Conservation (phyloP, 2,329 filamentous ascomycete genomes). For the Trichoderma koningiopsis region DNA sequence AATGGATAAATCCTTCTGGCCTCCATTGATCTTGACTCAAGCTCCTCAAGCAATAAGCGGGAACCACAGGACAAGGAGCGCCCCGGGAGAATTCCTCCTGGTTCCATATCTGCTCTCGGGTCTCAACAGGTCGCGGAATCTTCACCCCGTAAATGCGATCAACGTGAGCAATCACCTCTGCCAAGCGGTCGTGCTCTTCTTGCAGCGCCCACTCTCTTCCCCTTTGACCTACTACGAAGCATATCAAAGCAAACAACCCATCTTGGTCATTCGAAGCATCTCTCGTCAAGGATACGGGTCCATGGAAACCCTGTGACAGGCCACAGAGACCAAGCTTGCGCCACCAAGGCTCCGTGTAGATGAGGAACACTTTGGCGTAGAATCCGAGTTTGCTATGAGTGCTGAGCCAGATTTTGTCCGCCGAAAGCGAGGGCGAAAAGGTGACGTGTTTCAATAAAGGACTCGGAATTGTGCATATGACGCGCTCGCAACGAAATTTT, state of each 20-base stretch:
- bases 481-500: neutral
- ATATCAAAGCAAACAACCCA: slow-evolving; percentile 41
- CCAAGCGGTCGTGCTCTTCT: slow-evolving; percentile 33
- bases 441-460: slow-evolving; percentile 28
- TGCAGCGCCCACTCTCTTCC: slow-evolving; percentile 32
- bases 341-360: slow-evolving; percentile 41
- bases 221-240: slow-evolving; percentile 44
- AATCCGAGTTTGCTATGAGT: slow-evolving; percentile 44
- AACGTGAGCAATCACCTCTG: slow-evolving; percentile 41
- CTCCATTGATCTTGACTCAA: slow-evolving; percentile 37
- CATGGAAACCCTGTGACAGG: slow-evolving; percentile 27
- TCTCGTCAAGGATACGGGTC: slow-evolving; percentile 44
- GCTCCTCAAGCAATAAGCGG: slow-evolving; percentile 36
- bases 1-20: slow-evolving; percentile 47
- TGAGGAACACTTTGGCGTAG: slow-evolving; percentile 47
- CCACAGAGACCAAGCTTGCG: slow-evolving; percentile 33
- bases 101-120: slow-evolving; percentile 25
- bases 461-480: slow-evolving; percentile 1
- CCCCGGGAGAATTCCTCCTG: slow-evolving; percentile 39
- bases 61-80: slow-evolving; percentile 39
- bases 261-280: slow-evolving; percentile 42
- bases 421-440: slow-evolving; percentile 36
- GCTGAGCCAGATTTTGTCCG: slow-evolving; percentile 39
- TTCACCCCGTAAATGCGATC: slow-evolving; percentile 27
- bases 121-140: slow-evolving; percentile 5